Percentiles rank a stretch among this genome's conserved stretches.
Evolutionary conservation across 192 early-diverging fungal species (phyloP).

Genomic region (Cladochytrium replicatum): DNA sequence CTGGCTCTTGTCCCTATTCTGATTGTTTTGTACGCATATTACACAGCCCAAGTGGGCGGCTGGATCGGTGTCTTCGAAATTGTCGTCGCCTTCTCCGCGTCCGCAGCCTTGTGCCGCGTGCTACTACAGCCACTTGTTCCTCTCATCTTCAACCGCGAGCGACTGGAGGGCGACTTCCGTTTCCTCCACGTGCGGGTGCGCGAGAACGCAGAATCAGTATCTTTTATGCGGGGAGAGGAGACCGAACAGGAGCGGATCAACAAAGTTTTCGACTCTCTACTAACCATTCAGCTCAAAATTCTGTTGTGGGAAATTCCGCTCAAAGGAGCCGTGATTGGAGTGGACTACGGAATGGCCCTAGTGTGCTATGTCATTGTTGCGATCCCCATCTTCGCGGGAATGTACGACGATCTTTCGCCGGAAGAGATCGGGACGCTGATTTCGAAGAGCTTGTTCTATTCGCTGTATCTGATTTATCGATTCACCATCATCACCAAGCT

Average conservation of each 20-base stretch:
- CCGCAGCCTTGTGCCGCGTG: conserved; percentile 44
- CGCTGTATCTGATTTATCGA: conserved; percentile 72
- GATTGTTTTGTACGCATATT: conserved; percentile 67
- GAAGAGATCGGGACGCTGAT: conserved; percentile 68
- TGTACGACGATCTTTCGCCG: conserved; percentile 58
- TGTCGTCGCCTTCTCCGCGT: conserved; percentile 56
- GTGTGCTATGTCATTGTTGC: conserved; percentile 73
- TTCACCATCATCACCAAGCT: conserved; percentile 65
- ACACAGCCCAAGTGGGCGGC: conserved; percentile 58
- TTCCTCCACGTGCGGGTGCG: conserved; percentile 62
- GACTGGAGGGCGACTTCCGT: conserved; percentile 73
- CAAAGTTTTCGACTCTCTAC: conserved; percentile 38
- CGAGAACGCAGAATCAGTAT: conserved; percentile 67
- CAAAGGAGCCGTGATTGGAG: conserved; percentile 41
- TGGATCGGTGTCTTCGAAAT: conserved; percentile 57
- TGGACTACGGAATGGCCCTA: conserved; percentile 69
- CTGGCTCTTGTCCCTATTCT: conserved; percentile 64
- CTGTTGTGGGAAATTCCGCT: conserved; percentile 35
- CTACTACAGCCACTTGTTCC: conserved; percentile 69
- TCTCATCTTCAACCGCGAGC: conserved; percentile 63
- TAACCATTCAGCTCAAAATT: conserved; percentile 45
- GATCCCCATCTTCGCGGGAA: conserved; percentile 71
- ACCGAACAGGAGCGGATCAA: conserved; percentile 50
- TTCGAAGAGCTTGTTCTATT: conserved; percentile 70
- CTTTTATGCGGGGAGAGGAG: conserved; percentile 68